These are phyloP conservation scores for Aspergillus japonicus DNA, from an alignment of 2,329 filamentous ascomycete genomes.

Conservation along the genomic window DNA sequence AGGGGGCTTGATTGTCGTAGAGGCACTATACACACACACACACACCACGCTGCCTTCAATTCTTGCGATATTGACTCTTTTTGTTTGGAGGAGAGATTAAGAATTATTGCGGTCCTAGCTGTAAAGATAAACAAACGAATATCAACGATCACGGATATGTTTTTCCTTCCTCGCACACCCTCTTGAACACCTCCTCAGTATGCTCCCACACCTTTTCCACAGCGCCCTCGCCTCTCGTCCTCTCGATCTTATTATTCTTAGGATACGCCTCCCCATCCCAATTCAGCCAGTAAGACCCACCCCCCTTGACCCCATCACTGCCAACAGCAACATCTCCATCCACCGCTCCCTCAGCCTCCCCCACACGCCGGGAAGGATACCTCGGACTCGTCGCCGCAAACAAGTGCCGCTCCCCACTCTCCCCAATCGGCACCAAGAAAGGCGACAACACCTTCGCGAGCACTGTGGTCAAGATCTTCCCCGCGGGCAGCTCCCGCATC, in stretches of 20 bases:
- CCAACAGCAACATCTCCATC: conserved; percentile 12
- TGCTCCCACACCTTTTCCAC: conserved; percentile 17
- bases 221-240: conserved; percentile 7
- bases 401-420: conserved; percentile 48
- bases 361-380: conserved; percentile 19
- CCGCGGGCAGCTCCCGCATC: conserved; percentile 37
- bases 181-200: conserved; percentile 15
- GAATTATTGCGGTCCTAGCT: too few species aligned
- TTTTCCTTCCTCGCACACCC: background rate
- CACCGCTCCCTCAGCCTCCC: conserved; percentile 10
- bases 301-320: conserved; percentile 14
- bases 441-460: conserved; percentile 19
- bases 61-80: too few species aligned
- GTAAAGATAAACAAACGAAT: background rate
- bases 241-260: conserved; percentile 6
- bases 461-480: conserved; percentile 18
- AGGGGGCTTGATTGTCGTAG: too few species aligned
- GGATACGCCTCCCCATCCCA: conserved; percentile 16
- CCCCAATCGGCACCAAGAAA: conserved; percentile 23
- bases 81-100: too few species aligned
- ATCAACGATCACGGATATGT: background rate
- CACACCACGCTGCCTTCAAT: too few species aligned
- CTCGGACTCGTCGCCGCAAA: conserved; percentile 37
- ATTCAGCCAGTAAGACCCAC: conserved; percentile 19
- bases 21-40: too few species aligned